Conservation (phyloP, 1,284 basidiomycete genomes). For the Heterobasidion parviporum region DNA sequence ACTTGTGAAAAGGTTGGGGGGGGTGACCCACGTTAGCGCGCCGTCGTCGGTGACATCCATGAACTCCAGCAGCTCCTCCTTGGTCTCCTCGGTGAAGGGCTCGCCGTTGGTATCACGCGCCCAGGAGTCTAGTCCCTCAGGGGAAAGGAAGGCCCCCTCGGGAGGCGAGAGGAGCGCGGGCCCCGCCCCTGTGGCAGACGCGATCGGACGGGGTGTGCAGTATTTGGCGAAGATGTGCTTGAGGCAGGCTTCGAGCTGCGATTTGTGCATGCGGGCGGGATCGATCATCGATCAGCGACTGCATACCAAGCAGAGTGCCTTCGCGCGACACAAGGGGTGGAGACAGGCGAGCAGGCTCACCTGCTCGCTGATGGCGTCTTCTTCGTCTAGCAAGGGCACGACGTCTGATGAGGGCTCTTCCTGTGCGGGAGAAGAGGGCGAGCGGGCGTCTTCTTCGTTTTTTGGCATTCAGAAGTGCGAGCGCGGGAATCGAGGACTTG, state of each 20-base stretch:
- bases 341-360: constrained; percentile 22
- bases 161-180: constrained; percentile 37
- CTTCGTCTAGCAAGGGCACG: constrained; percentile 43
- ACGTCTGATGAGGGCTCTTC: not conserved
- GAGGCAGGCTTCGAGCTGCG: constrained; percentile 53
- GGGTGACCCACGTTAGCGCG: constrained; percentile 55
- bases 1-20: not conserved
- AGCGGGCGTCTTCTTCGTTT: not conserved
- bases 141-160: constrained; percentile 46
- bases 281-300: not conserved
- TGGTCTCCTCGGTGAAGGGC: constrained; percentile 64
- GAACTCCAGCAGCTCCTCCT: constrained; percentile 64
- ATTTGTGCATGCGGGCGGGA: too few species aligned
- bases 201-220: constrained; percentile 40
- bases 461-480: not conserved
- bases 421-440: not conserved
- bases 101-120: constrained; percentile 70
- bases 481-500: not conserved
- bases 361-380: constrained; percentile 57
- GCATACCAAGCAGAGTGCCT: not conserved
- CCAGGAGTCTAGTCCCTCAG: constrained; percentile 61
- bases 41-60: constrained; percentile 67
- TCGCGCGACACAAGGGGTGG: not conserved
- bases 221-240: constrained; percentile 71
- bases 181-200: constrained; percentile 12